Conservation (phyloP, 2,329 filamentous ascomycete genomes). For the Trichoderma oligosporum region DNA sequence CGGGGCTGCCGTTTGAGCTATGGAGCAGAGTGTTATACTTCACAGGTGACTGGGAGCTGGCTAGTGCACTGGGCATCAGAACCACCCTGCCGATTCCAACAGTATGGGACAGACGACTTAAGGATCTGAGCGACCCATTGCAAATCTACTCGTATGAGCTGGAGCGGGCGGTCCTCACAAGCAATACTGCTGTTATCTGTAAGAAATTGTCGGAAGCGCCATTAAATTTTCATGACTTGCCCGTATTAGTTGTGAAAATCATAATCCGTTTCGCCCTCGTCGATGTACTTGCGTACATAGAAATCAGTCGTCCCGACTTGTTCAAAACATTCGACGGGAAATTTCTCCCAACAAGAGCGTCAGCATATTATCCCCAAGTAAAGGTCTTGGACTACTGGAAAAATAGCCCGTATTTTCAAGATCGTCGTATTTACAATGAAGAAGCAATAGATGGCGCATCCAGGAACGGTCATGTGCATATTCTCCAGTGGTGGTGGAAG, state of each 20-base stretch:
- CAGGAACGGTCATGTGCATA: slow-evolving; percentile 75
- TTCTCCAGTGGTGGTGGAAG: slow-evolving; percentile 91
- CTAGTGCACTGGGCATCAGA: slow-evolving; percentile 74
- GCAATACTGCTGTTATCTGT: slow-evolving; percentile 66
- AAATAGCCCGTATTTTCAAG: slow-evolving; percentile 74
- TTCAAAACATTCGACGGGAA: slow-evolving; percentile 85
- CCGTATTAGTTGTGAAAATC: slow-evolving; percentile 76
- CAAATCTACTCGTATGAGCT: slow-evolving; percentile 73
- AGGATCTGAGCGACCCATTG: slow-evolving; percentile 59
- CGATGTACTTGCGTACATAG: slow-evolving; percentile 67
- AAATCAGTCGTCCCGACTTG: slow-evolving; percentile 61
- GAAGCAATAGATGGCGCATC: slow-evolving; percentile 87
- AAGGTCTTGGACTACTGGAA: slow-evolving; percentile 92
- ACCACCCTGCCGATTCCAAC: slow-evolving; percentile 69
- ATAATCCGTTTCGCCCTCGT: slow-evolving; percentile 89
- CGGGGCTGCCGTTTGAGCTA: slow-evolving; percentile 72
- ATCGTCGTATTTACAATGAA: slow-evolving; percentile 73
- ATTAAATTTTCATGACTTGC: slow-evolving; percentile 66
- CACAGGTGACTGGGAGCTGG: slow-evolving; percentile 85
- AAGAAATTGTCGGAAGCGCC: slow-evolving; percentile 68
- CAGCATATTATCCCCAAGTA: slow-evolving; percentile 76
- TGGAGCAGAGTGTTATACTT: slow-evolving; percentile 86
- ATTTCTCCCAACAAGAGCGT: slow-evolving; percentile 82
- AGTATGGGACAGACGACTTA: slow-evolving; percentile 63
- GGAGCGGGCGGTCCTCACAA: slow-evolving; percentile 79